Base-by-base conservation (phyloP, 2,329 filamentous ascomycete genomes). In the Xylariaceae sp. region DNA sequence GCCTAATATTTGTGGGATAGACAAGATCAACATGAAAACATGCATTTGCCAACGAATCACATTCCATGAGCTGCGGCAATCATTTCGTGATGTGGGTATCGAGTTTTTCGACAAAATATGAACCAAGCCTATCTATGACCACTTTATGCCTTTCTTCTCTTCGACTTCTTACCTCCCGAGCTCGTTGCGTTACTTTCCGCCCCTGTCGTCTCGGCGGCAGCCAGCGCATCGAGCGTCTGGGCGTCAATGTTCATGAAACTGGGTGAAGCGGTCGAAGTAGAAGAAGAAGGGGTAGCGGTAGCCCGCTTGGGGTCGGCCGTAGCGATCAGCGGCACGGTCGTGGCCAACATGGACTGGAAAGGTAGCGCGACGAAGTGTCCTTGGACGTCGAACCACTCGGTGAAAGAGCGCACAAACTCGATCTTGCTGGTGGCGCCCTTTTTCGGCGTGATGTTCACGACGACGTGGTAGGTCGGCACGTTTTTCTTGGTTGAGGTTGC, bases 381-480 rank as follows among this genome's bases (percentile, higher is more conserved):
- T 36, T 80, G 78, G 53, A 76, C 78, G 73, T 96, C 89, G 67
- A 94, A 95, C 89, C 90, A 95, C 50, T 83, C 80, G 29, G 83
- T 84, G 72, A 95, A 94, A 31, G 88, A 82, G 40, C 83, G 82
- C 60, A 81, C 75, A 58, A 92, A 74, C 62, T 85, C 79, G 58
- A 85, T 69, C 78, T 59, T 80, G 69, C 36, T 73, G 64, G 48
- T 73, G 71, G 58, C 34, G 26, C 71, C 73, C 33, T 71, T 68
- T 57, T 75, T 77, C 29, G 73, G 67, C 31, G 78, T 79, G 52
- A 86, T 75, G 43, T 79, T 82, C 48, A 96, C 81, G 39, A 82
- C 86, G 58, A 96, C 77, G 69, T 90, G 83, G 79, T 99, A 99
- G 40, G 87, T 83, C 1, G 92, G 91, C 34, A 88, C 83, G 75